Evolutionary conservation across 345 rosid species (phyloP).

Genomic region (Brassica incana): DNA sequence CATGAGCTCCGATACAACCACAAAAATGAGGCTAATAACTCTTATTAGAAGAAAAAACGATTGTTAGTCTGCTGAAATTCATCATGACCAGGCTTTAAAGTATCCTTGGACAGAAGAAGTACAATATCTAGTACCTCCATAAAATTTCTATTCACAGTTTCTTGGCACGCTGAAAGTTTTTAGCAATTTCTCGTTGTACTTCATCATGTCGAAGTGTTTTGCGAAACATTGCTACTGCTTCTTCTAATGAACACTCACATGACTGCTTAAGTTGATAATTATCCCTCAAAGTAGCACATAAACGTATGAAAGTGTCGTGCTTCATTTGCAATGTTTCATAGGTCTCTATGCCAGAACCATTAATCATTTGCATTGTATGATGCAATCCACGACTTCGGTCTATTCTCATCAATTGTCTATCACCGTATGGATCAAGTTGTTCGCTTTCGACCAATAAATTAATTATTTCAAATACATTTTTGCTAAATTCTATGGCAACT

Average conservation of each 20-base stretch:
- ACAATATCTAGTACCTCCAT: not conserved
- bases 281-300: not conserved
- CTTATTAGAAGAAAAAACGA: not conserved
- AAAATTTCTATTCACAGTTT: not conserved
- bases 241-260: not conserved
- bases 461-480: not conserved
- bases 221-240: not conserved
- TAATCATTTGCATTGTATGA: not conserved
- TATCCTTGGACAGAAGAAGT: not conserved
- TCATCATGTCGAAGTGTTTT: not conserved
- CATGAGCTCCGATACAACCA: not conserved
- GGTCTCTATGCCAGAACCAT: not conserved
- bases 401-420: not conserved
- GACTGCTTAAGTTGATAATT: not conserved
- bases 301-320: not conserved
- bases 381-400: not conserved
- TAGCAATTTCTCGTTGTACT: not conserved
- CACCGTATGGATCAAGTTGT: not conserved
- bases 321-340: not conserved
- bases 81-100: not conserved
- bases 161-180: not conserved
- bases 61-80: not conserved
- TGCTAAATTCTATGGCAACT: not conserved
- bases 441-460: not conserved
- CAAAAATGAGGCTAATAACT: slow-evolving; percentile 3